These are phyloP conservation scores for Luffa acutangula DNA, from an alignment of 306 rosid species.

Conservation along the genomic window DNA sequence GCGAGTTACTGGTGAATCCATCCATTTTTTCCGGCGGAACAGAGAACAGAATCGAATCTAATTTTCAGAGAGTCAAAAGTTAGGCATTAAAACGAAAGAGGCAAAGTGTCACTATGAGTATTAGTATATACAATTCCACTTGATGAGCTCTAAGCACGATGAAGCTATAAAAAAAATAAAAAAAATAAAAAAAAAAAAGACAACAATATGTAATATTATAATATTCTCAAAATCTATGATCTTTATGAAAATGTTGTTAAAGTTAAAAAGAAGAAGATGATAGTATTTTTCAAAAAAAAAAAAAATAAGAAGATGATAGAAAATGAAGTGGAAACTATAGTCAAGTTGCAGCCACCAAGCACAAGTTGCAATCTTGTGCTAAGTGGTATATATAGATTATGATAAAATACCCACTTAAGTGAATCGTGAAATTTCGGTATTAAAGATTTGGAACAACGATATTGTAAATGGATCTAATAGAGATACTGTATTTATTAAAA, in stretches of 20 bases:
- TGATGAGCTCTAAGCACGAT: neutral
- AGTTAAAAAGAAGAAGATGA: neutral
- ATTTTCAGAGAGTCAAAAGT: neutral
- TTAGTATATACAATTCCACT: neutral
- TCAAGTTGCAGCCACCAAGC: neutral
- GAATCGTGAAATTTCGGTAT: neutral
- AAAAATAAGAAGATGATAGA: neutral
- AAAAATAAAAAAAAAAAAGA: neutral
- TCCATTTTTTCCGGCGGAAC: slow-evolving; percentile 22
- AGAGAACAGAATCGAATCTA: neutral
- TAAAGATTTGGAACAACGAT: no score
- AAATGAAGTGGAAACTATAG: neutral
- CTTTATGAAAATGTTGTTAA: neutral
- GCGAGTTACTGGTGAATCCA: neutral
- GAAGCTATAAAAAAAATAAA: neutral
- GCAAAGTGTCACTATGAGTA: neutral
- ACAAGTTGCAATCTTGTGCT: neutral
- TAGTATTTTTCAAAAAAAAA: no score
- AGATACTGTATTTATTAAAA: no score
- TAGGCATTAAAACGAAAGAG: neutral
- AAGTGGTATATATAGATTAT: neutral
- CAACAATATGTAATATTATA: neutral
- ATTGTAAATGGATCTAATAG: no score
- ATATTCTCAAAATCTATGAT: neutral
- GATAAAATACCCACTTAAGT: neutral